These are phyloP conservation scores for Alternaria hordeiaustralica DNA, from an alignment of 2,329 filamentous ascomycete species.

Conservation along the genomic window DNA sequence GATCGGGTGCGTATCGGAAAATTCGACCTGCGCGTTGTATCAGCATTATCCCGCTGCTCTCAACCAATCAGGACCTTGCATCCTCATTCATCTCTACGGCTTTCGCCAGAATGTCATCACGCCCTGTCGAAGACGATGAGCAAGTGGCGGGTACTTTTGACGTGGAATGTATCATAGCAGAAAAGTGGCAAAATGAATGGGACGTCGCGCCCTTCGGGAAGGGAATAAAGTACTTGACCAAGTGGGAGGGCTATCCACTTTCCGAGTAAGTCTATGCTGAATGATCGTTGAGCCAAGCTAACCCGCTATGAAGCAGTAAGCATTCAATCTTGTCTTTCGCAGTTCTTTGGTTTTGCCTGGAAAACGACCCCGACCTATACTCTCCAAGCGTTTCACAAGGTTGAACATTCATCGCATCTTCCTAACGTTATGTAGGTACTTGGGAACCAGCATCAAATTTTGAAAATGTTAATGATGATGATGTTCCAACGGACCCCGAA, in stretches of 20 bases:
- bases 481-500: background rate
- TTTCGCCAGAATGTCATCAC: constrained; percentile 8
- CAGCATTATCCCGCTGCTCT: background rate
- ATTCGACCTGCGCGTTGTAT: background rate
- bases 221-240: constrained; percentile 62
- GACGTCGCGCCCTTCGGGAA: constrained; percentile 31
- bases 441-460: constrained; percentile 34
- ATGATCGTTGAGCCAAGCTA: background rate
- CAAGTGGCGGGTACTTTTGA: constrained; percentile 16
- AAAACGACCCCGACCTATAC: background rate
- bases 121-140: constrained; percentile 5
- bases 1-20: background rate
- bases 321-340: background rate
- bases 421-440: constrained; percentile 24
- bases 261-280: constrained; percentile 23
- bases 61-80: constrained; percentile 20
- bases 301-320: constrained; percentile 17
- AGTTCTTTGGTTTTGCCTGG: background rate
- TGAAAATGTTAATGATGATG: background rate
- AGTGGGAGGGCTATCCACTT: constrained; percentile 68
- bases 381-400: background rate
- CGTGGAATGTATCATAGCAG: constrained; percentile 33
- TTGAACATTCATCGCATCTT: background rate
- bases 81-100: background rate
- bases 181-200: constrained; percentile 53